Evolutionary conservation across 345 rosid species (phyloP).

Genomic region (Noccaea bulbosa): DNA sequence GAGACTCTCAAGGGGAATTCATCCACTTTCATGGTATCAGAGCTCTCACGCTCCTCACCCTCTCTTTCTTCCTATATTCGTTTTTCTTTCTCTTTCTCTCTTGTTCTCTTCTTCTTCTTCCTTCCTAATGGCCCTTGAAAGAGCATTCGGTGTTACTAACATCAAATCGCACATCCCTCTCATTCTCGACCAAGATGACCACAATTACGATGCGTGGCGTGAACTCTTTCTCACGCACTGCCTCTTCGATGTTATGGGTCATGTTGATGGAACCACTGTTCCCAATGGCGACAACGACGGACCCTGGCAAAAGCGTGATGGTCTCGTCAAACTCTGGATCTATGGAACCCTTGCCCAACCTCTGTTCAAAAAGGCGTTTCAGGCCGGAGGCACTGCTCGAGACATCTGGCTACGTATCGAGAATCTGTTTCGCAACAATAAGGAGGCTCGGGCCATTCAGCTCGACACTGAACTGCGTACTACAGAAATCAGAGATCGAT

Average conservation of each 20-base stretch:
- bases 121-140: too few relatives aligned
- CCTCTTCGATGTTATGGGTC: not conserved
- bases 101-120: too few relatives aligned
- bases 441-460: not conserved
- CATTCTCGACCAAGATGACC: not conserved
- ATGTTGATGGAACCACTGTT: not conserved
- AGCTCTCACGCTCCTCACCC: too few relatives aligned
- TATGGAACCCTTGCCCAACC: not conserved
- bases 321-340: not conserved
- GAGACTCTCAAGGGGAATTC: too few relatives aligned
- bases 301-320: not conserved
- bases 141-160: not conserved
- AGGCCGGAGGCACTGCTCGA: not conserved
- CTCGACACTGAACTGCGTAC: not conserved
- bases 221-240: not conserved
- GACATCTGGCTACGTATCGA: not conserved
- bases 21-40: too few relatives aligned
- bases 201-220: not conserved
- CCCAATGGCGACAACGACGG: not conserved
- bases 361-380: not conserved
- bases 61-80: too few relatives aligned
- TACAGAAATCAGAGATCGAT: not conserved
- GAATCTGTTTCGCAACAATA: not conserved
- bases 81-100: too few relatives aligned
- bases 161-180: not conserved